A percentile compares a stretch with the other conserved stretches of the same genome.
These are phyloP conservation scores for Botrytis squamosa DNA, from an alignment of 2,329 filamentous ascomycete genomes.

Conservation along the genomic window DNA sequence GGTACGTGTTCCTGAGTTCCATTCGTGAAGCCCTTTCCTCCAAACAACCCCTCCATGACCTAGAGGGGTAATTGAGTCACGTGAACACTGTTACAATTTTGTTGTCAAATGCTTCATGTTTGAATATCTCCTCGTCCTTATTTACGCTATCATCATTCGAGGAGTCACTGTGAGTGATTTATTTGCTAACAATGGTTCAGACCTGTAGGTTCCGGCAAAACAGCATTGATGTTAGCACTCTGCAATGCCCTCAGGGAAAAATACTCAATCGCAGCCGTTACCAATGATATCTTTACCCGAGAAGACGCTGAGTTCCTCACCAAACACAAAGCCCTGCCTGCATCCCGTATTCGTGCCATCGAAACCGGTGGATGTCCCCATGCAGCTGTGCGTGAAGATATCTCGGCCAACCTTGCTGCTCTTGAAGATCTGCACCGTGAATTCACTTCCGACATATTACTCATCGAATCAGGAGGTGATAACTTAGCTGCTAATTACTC, in stretches of 20 bases:
- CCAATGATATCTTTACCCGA: constrained; percentile 98
- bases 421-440: constrained; percentile 82
- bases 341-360: constrained; percentile 85
- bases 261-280: constrained; percentile 90
- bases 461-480: constrained; percentile 95
- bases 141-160: not conserved
- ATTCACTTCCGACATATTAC: constrained; percentile 77
- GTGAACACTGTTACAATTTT: not conserved
- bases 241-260: constrained; percentile 77
- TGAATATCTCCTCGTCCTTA: not conserved
- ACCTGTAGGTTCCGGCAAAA: constrained; percentile 95
- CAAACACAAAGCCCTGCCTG: constrained; percentile 76
- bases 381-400: constrained; percentile 95
- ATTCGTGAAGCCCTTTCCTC: constrained; percentile 1
- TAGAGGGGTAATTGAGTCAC: constrained; percentile 25
- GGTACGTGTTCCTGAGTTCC: constrained; percentile 52
- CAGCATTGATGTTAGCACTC: constrained; percentile 91
- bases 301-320: constrained; percentile 98
- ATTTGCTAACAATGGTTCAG: constrained; percentile 46
- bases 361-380: constrained; percentile 97
- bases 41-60: constrained; percentile 12
- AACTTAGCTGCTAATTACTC: constrained; percentile 97
- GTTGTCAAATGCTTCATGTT: not conserved
- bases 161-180: not conserved
- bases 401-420: constrained; percentile 87